Conservation (phyloP, 1,284 basidiomycete genomes). For the Sutorius eximius region DNA sequence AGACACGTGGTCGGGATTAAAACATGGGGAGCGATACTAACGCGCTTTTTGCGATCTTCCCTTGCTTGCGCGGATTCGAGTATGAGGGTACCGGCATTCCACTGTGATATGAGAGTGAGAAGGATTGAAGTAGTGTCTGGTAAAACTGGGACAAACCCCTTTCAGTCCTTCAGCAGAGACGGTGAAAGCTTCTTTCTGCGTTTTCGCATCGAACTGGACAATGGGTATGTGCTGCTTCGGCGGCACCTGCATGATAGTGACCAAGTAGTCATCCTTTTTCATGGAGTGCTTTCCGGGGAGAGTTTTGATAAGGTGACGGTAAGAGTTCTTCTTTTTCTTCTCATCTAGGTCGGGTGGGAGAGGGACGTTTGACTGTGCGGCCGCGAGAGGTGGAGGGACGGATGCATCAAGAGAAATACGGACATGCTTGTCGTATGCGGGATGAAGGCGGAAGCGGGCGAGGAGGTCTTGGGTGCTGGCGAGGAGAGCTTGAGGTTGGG, state of each 20-base stretch:
- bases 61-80: slow-evolving; percentile 71
- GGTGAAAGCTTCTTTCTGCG: slow-evolving; percentile 69
- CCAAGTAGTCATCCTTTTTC: slow-evolving; percentile 76
- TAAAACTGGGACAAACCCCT: slow-evolving; percentile 54
- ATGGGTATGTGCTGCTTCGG: slow-evolving; percentile 71
- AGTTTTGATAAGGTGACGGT: slow-evolving; percentile 74
- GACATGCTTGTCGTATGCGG: slow-evolving; percentile 77
- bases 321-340: slow-evolving; percentile 77
- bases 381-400: slow-evolving; percentile 21
- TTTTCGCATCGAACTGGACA: slow-evolving; percentile 61
- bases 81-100: slow-evolving; percentile 65
- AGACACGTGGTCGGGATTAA: slow-evolving; percentile 16
- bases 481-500: slow-evolving; percentile 50
- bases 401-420: slow-evolving; percentile 43
- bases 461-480: slow-evolving; percentile 75
- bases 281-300: slow-evolving; percentile 79
- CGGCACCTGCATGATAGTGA: slow-evolving; percentile 62
- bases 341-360: slow-evolving; percentile 50
- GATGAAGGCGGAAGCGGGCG: slow-evolving; percentile 61
- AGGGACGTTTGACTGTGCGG: slow-evolving; percentile 42
- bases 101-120: slow-evolving; percentile 45
- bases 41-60: slow-evolving; percentile 76
- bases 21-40: slow-evolving; percentile 38
- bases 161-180: slow-evolving; percentile 73
- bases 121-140: neutral